Percentiles rank a stretch among this genome's conserved stretches.
phyloP scores from a whole-genome alignment of 129 eudicot genomes.

The Pulicaria dysenterica region DNA sequence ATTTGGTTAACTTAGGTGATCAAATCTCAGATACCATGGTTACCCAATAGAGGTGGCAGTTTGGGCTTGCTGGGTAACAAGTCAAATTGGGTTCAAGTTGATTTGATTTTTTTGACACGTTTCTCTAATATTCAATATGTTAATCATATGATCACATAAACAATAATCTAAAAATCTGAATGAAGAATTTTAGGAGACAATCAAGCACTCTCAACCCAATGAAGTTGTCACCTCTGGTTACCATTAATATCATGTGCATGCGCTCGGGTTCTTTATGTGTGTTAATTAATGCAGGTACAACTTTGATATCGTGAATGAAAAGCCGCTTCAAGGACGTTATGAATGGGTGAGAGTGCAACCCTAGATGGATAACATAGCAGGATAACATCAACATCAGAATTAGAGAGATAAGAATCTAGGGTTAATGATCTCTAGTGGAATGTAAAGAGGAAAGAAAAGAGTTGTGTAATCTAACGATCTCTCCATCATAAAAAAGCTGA shows the following conservation, averaged over 20 bases:
- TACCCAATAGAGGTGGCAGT: too few species aligned
- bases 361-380: constrained; percentile 29
- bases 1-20: constrained; percentile 6
- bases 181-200: too few species aligned
- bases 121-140: too few species aligned
- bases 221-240: too few species aligned
- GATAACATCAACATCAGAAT: constrained; percentile 16
- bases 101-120: too few species aligned
- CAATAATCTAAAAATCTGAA: too few species aligned
- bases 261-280: not conserved
- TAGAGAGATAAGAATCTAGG: constrained; percentile 39
- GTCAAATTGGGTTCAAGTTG: too few species aligned
- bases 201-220: too few species aligned
- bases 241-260: too few species aligned
- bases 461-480: constrained; percentile 56
- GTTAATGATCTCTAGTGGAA: constrained; percentile 28
- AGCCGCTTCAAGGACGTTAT: constrained; percentile 83
- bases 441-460: constrained; percentile 41
- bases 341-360: constrained; percentile 81
- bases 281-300: constrained; percentile 65
- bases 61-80: too few species aligned
- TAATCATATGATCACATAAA: too few species aligned
- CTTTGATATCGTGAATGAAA: constrained; percentile 76
- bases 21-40: not conserved
- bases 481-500: constrained; percentile 41